Base-by-base conservation (phyloP, 2,329 filamentous ascomycete genomes). In the Fusarium sp. region DNA sequence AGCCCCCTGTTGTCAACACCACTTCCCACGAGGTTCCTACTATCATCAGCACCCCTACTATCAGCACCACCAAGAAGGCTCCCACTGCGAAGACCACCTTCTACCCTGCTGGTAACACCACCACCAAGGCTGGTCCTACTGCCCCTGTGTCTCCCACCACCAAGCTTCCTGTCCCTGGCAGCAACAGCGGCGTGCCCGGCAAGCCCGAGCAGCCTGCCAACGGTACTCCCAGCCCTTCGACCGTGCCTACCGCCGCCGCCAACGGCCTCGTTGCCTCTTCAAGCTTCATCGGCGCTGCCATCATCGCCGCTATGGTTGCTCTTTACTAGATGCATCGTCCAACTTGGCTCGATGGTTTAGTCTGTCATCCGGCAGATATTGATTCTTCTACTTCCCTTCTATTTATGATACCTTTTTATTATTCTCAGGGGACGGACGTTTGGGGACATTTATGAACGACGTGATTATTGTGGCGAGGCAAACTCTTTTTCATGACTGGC, bases 271-370 rank as follows among this genome's bases (percentile, higher is more conserved):
- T 80, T 28, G 73, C 80, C 63, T 79, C 81, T 71, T 79, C 79
- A 63, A 81, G 82, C 46, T 65, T 84, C 58, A 66, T 84, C 45
- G 79, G 80, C 36, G 77, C 76, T 40, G 79, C 78, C 38, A 63
- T 84, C 56, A 78, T 79, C 28, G 81, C 80, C 36, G 82, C 79
- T 61, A 60, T 83, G 51, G 78, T 79, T 61, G 76, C 81, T 58
- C 78, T 82, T 58, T 76, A 71, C 69, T 80, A 78, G 67, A 58
- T 52, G 24, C 9, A 28, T 43, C 39, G 17, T 28, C 22, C 17
- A n/a, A 36, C 52, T 57, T 54, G 59, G 33, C 33, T 36, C 20
- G 39, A 65, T 55, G 28, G 65, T 33, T 22, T 55, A 42, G 38
- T 22, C 31, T 57, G 28, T 52, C 20, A 34, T 11, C 53, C 33